Evolutionary conservation across 2,329 filamentous ascomycete species (phyloP), one percentile per base, ranked within the genome.

Genomic region (Huntiella savannae): DNA sequence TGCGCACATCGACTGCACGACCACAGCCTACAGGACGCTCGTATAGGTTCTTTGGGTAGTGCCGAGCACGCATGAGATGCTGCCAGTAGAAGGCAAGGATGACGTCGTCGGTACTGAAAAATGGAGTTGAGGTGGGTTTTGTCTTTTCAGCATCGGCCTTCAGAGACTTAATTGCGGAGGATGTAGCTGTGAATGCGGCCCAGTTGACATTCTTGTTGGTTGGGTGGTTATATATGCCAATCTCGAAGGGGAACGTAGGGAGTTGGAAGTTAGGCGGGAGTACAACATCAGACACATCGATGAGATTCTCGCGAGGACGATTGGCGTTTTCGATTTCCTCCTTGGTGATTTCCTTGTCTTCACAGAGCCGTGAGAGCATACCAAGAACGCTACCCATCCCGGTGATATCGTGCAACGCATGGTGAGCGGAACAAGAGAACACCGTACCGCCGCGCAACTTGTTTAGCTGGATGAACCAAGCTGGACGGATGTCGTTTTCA

Each of bases 81-180:
- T 45, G 34, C 36, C 35, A 45, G 17, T 39, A 38, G 8, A 39
- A 33, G 11, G 43, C 34, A n/a, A 8, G 17, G 34, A 45, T 32
- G 19, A 28, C 36, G 19, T 45, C 43, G n/a, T 45, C 43, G 12
- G 43, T 45, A 8, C 35, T 39, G 17, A 45, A 19, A 28, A 45
- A 45, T 17, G 34, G 17, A 8, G 28, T 33, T 11, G 32, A n/a
- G 3, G 15, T 12, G 4, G 42, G 42, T 1, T 35, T 40, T 5
- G n/a, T 40, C 5, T 16, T 19, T 13, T 17, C 22, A 7, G 37
- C 11, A 13, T 8, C 7, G 13, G 16, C n/a, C n/a, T 40, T 40
- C 22, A 28, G 22, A 8, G 22, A 28, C 22, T 28, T 12, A 5
- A 22, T 17, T 4, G 17, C 15, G 17, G 8, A 10, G 11, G 39